Conservation (phyloP, 441 rosid genomes). For the Eutrema salsugineum region DNA sequence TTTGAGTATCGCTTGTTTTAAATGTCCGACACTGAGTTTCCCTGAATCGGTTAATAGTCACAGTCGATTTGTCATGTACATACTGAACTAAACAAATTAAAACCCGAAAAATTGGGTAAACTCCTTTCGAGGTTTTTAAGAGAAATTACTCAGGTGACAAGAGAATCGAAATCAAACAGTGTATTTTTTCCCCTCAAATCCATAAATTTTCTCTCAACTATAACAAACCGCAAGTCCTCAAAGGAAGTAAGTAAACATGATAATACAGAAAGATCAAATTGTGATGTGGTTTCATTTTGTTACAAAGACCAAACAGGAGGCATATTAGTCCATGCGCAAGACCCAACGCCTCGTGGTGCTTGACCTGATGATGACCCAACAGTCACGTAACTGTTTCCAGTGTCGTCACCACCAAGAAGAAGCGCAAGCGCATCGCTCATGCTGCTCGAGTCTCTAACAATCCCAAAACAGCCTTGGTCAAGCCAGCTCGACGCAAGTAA, state of each 20-base stretch:
- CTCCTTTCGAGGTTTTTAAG: no score
- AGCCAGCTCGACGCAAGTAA: conserved; percentile 76
- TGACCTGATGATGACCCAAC: conserved; percentile 50
- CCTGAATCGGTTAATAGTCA: not conserved
- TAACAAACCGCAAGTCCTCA: conserved; percentile 16
- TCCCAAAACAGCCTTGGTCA: conserved; percentile 49
- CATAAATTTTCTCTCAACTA: conserved; percentile 9
- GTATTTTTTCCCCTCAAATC: not conserved
- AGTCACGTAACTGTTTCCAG: conserved; percentile 50
- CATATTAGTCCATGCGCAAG: conserved; percentile 86
- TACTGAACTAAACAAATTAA: not conserved
- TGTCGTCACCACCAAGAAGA: conserved; percentile 79
- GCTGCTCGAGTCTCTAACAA: conserved; percentile 48
- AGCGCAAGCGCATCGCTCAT: conserved; percentile 60
- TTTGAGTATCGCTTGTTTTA: not conserved
- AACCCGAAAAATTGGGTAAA: no score
- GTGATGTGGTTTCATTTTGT: conserved; percentile 18
- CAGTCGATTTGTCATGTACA: not conserved
- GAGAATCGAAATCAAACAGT: not conserved
- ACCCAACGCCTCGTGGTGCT: conserved; percentile 55
- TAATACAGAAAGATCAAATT: conserved; percentile 8
- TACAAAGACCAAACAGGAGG: conserved; percentile 59
- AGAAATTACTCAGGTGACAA: not conserved
- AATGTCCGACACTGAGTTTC: not conserved
- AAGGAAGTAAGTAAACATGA: not conserved